A percentile compares a stretch with the other conserved stretches of the same genome.
These are phyloP conservation scores for Macrolepiota fuliginosa DNA, from an alignment of 768 basidiomycete species.

Conservation along the genomic window DNA sequence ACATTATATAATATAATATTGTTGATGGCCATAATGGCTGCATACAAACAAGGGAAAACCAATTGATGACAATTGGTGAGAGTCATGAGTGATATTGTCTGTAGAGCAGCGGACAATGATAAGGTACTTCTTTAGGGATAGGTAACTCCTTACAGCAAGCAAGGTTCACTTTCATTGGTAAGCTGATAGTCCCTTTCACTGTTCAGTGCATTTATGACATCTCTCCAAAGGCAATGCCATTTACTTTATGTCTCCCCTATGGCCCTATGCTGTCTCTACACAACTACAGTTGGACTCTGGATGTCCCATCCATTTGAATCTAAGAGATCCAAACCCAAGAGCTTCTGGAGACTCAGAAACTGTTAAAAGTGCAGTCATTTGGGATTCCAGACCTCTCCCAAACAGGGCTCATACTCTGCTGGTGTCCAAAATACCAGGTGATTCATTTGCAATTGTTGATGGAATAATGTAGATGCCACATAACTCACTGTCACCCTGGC, in stretches of 20 bases:
- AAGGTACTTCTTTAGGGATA: no score
- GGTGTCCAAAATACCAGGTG: constrained; percentile 32
- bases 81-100: no score
- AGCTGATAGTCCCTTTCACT: not conserved
- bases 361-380: constrained; percentile 33
- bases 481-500: not conserved
- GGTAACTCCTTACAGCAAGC: no score
- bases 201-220: not conserved
- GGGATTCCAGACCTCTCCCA: constrained; percentile 30
- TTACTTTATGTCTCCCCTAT: constrained; percentile 34
- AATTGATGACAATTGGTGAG: no score
- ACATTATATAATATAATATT: no score
- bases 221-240: constrained; percentile 30
- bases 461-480: constrained; percentile 30
- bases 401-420: constrained; percentile 33
- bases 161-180: constrained; percentile 12
- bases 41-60: no score
- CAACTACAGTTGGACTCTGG: constrained; percentile 36
- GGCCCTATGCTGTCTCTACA: constrained; percentile 40
- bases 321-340: constrained; percentile 15
- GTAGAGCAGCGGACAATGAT: no score
- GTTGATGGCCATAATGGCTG: no score
- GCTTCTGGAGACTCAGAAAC: constrained; percentile 37
- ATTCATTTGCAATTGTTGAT: constrained; percentile 36
- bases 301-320: constrained; percentile 29